Base-by-base conservation (phyloP, 306 rosid species). In the Dalbergia cochinchinensis region DNA sequence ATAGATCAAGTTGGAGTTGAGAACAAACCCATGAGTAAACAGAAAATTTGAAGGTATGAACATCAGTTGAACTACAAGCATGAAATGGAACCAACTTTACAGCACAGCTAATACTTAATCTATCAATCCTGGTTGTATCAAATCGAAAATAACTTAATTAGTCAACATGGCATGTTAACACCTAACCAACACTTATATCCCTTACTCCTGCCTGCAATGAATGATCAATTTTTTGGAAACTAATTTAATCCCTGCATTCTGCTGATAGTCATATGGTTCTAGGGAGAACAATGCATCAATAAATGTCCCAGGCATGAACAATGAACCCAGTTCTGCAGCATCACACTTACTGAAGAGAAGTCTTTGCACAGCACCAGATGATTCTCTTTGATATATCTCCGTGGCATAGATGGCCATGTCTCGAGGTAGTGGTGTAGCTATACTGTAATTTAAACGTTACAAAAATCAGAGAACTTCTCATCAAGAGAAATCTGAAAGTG, bases 231-330 rank as follows among this genome's bases (percentile, higher is more conserved):
- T 93, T 72, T 89, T 88, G 34, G 97, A 90, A 81, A 93, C 93
- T 90, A 96, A 76, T 47, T 85, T 87, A 73, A 96, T 88, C 85
- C 98, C 99, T 65, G 99, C 98, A 72, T 80, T 86, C 85, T 93
- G 96, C 79, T 85, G 92, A 87, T 86, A 91, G 76, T 96, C 96
- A 35, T 96, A 96, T 11, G 83, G 80, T 77, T 93, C 96, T 80
- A 96, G 84, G 81, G 97, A 90, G 84, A 96, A 90, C 80, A 86
- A 82, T 42, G 96, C 94, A 86, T 96, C 99, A 55, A 96, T 71
- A 62, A 80, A 83, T 70, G 84, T 85, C 73, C 94, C 97, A 1
- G 90, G 89, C 42, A 72, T 75, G 83, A 96, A 88, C 84, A 96
- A 73, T 60, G 89, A 60, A 53, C 71, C 83, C 11, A 93, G 94